Base-by-base conservation (phyloP, 2,329 filamentous ascomycete genomes). In the Stachybotrys elegans region DNA sequence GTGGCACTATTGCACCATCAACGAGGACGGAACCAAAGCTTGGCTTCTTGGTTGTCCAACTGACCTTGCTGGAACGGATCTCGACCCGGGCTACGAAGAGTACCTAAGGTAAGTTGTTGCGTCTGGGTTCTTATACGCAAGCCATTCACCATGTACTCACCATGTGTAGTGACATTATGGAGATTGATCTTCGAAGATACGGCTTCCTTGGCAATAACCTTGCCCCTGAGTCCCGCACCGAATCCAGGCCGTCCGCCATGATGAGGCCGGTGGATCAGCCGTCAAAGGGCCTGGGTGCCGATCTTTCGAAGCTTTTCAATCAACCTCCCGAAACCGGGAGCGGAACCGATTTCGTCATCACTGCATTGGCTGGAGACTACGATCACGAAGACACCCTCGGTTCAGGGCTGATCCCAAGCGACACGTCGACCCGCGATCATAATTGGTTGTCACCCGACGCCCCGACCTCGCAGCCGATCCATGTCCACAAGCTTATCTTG, bases 1-100 rank as follows among this genome's bases (percentile, higher is more conserved):
- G 47, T 98, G 93, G 93, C 92, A 97, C 63, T 98, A 98, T 61
- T 97, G 93, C 63, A 95, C 90, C 4, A 86, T 96, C 67, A 94
- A 96, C 60, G 84, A 93, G 48, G 88, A 95, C 56, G 92, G 92
- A 6, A 96, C 93, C 6, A 95, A 95, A 61, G 93, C 90, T 7
- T 98, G 93, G 91, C 73, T 98, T 20, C 76, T 98, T n/a, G 93
- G 93, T 8, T 96, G 90, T 57, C 87, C 87, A 3, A 84, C 87
- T 4, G 89, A 95, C 51, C 70, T 76, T 32, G 69, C 76, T 16
- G 72, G 77, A 6, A 81, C 83, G 39, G 84, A 84, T 31, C 72
- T 84, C 14, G 84, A 79, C 2, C 76, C 79, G 13, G 81, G 81
- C 4, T 84, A 90, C 46, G 92, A 95, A 59, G 92, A 96, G 61